Evolutionary conservation across 192 early-diverging fungal species (phyloP).

Genomic region (Entophlyctis luteolus): DNA sequence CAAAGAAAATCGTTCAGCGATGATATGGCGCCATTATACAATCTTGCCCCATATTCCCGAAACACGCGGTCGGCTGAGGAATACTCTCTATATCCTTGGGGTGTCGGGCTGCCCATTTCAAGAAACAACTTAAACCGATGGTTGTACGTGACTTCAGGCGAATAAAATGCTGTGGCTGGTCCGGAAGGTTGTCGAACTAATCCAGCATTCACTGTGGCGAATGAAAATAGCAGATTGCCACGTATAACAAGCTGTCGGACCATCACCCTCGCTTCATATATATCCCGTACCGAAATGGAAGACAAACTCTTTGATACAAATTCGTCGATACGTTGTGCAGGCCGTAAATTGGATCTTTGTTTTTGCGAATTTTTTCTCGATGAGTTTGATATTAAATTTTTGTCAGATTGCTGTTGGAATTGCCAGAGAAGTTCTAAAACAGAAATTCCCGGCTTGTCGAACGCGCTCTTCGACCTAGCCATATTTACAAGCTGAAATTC

Average conservation of each 20-base stretch:
- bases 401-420: conserved; percentile 1
- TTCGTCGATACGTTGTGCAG: neutral
- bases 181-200: no score
- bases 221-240: neutral
- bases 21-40: neutral
- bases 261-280: neutral
- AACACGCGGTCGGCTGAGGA: neutral
- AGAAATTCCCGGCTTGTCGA: neutral
- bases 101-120: conserved; percentile 10
- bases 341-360: neutral
- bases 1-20: neutral
- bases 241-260: conserved; percentile 19
- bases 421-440: conserved; percentile 18
- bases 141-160: conserved; percentile 10
- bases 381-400: neutral
- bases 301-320: neutral
- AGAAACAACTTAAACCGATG: conserved; percentile 22
- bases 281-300: neutral
- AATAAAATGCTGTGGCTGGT: conserved; percentile 5
- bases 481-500: conserved; percentile 11
- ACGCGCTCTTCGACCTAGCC: neutral
- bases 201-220: neutral
- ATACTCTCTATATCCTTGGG: conserved; percentile 13
- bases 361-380: neutral
- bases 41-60: neutral